phyloP scores from a whole-genome alignment of 139 green algal genomes.

The Chlamydomonas incerta region DNA sequence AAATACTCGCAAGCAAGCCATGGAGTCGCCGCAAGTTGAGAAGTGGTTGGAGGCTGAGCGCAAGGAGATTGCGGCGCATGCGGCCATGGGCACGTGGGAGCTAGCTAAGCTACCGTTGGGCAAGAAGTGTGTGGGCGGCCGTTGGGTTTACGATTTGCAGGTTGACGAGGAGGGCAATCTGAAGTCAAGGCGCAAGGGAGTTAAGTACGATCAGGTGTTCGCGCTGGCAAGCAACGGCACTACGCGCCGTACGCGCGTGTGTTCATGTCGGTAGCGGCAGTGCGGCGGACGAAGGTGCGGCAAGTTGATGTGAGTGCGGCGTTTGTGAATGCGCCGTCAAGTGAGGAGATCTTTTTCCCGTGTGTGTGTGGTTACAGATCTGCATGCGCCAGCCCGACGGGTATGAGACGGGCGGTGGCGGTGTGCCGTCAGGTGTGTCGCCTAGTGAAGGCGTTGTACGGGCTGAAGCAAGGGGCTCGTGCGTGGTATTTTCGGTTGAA shows the following conservation, averaged over 20 bases:
- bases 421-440: no score
- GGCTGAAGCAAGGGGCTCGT: constrained; percentile 51
- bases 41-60: no score
- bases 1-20: neutral
- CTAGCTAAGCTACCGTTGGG: no score
- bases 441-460: constrained; percentile 45
- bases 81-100: no score
- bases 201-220: constrained; percentile 66
- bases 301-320: constrained; percentile 54
- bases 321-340: constrained; percentile 47
- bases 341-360: no score
- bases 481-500: constrained; percentile 46
- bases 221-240: constrained; percentile 39
- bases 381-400: constrained; percentile 34
- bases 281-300: neutral
- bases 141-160: constrained; percentile 18
- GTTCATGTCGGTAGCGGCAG: neutral
- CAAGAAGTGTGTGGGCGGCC: no score
- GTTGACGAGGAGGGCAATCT: neutral
- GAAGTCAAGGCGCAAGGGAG: constrained; percentile 51
- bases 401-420: constrained; percentile 1
- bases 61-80: no score
- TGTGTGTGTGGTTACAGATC: no score
- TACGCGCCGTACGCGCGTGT: neutral
- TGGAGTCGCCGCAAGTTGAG: no score